phyloP scores from a whole-genome alignment of 129 eudicot genomes.

The Cynara cardunculus region DNA sequence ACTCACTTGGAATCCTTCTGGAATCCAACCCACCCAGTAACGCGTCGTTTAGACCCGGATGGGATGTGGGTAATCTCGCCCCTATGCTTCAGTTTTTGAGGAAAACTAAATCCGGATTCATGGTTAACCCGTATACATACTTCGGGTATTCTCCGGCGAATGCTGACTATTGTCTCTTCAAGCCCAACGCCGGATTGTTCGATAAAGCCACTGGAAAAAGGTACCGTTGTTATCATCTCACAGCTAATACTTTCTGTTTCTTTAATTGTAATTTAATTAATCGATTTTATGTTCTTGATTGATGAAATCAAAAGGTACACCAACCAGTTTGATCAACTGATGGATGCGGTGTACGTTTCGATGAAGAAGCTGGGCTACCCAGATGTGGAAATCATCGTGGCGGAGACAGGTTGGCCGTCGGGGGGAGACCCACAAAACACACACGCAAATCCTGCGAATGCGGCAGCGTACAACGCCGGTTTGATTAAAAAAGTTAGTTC shows the following conservation, averaged over 20 bases:
- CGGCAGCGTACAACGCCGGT: constrained; percentile 70
- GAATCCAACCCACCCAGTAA: constrained; percentile 68
- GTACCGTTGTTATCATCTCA: constrained; percentile 18
- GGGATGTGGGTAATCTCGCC: constrained; percentile 71
- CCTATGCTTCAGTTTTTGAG: constrained; percentile 76
- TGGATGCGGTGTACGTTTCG: constrained; percentile 68
- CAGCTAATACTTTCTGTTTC: neutral
- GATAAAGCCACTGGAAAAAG: constrained; percentile 51
- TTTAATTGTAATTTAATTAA: neutral
- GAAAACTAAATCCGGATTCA: constrained; percentile 66
- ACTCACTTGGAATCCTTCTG: constrained; percentile 65
- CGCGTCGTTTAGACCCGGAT: constrained; percentile 78
- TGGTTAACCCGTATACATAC: constrained; percentile 95
- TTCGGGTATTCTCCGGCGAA: constrained; percentile 57
- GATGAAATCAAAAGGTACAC: constrained; percentile 18
- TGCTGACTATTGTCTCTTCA: constrained; percentile 42
- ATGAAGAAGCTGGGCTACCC: constrained; percentile 69
- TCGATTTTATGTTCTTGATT: neutral
- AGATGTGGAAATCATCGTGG: constrained; percentile 73
- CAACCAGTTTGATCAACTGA: constrained; percentile 65
- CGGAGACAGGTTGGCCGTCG: constrained; percentile 97
- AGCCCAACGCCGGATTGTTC: constrained; percentile 42
- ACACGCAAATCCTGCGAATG: constrained; percentile 52
- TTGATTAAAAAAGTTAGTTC: constrained; percentile 41
- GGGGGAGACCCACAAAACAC: constrained; percentile 53